Base-by-base conservation (phyloP, 805 yeast species). In the Ogataea nitratoaversa region DNA sequence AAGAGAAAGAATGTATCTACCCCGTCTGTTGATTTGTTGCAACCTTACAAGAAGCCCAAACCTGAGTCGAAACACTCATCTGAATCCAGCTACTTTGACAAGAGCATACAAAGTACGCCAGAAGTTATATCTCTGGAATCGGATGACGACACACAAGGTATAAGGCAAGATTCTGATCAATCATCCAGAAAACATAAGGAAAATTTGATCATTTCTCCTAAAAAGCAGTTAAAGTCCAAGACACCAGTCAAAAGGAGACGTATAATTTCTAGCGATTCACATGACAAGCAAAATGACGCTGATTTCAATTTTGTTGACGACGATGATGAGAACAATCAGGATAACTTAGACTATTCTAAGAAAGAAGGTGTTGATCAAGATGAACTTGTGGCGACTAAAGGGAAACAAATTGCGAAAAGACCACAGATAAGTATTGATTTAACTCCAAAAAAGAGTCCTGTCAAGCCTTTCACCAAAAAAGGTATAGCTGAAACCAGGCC, bases 1-100 rank as follows among this genome's bases (percentile, higher is more conserved):
- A 43, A 43, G 27, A 27, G 42, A 20, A 41, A 33, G n/a, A 24
- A 34, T 28, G 34, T 27, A 8, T 22, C 30, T 13, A 19, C 18
- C 2, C 6, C 24, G 3, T 18, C 2, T 5, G 16, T 24, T 4
- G 17, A 8, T 6, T 6, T 29, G 14, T 29, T 19, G 17, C 31
- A 29, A 5, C 39, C 40, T 11, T 18, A 19, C 8, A 45, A 45
- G 34, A 45, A 38, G 27, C 46, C 25, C 16, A 42, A 37, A 14
- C 2, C 16, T 8, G 38, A n/a, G n/a, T n/a, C n/a, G n/a, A n/a
- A n/a, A n/a, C n/a, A n/a, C n/a, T n/a, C n/a, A n/a, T n/a, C n/a
- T n/a, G n/a, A n/a, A n/a, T n/a, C n/a, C n/a, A 22, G 9, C 7
- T 22, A 22, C 25, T 22, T 22, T 11, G 11, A 22, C 11, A 22